phyloP scores from a whole-genome alignment of 371 early-diverging fungal genomes.

The Nosema muscidifuracis region DNA sequence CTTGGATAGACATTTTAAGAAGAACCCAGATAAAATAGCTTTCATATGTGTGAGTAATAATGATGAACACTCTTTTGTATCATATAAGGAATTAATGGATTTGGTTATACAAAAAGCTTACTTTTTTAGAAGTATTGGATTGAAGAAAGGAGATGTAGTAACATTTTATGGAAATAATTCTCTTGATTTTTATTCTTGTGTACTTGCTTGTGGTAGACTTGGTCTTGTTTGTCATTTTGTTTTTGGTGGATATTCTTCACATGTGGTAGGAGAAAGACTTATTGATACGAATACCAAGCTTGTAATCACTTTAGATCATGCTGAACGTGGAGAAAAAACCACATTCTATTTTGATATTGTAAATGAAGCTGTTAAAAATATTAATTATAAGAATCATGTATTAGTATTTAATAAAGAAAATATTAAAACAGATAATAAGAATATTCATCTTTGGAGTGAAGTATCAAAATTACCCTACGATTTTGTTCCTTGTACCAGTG shows the following conservation, averaged over 20 bases:
- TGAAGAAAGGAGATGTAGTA: slow-evolving; percentile 75
- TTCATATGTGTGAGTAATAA: slow-evolving; percentile 80
- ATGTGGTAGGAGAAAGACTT: slow-evolving; percentile 80
- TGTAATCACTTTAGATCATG: slow-evolving; percentile 78
- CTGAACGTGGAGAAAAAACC: slow-evolving; percentile 76
- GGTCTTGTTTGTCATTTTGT: slow-evolving; percentile 84
- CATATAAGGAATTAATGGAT: slow-evolving; percentile 73
- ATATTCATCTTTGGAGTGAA: background rate
- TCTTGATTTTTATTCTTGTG: slow-evolving; percentile 75
- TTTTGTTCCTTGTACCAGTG: slow-evolving; percentile 69
- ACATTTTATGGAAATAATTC: slow-evolving; percentile 89
- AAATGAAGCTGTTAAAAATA: slow-evolving; percentile 67
- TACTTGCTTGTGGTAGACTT: slow-evolving; percentile 84
- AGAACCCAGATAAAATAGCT: slow-evolving; percentile 67
- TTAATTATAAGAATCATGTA: slow-evolving; percentile 64
- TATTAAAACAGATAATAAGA: background rate
- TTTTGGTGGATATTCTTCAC: slow-evolving; percentile 83
- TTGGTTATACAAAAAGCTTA: slow-evolving; percentile 75
- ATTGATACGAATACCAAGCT: slow-evolving; percentile 82
- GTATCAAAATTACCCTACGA: slow-evolving; percentile 64
- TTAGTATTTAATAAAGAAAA: slow-evolving; percentile 66
- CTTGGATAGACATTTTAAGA: slow-evolving; percentile 78
- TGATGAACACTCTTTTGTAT: slow-evolving; percentile 70
- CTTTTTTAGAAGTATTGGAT: slow-evolving; percentile 69
- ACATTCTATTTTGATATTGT: slow-evolving; percentile 80